phyloP scores from a whole-genome alignment of 257 asterid species.

The Nicotiana obtusifolia region DNA sequence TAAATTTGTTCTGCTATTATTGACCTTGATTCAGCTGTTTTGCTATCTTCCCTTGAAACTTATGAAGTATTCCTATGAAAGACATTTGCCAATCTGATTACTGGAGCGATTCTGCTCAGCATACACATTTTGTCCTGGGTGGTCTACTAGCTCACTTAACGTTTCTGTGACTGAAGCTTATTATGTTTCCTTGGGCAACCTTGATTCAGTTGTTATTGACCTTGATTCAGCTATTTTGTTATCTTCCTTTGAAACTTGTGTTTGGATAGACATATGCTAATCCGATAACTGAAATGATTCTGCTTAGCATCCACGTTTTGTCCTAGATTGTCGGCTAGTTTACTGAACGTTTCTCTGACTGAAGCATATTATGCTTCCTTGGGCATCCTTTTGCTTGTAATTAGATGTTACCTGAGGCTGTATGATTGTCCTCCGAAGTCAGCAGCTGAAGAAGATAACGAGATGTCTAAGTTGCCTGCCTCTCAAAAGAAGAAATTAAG shows the following conservation, averaged over 20 bases:
- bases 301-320: neutral
- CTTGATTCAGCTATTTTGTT: too few relatives aligned
- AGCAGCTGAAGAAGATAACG: constrained; percentile 79
- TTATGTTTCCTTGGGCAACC: constrained; percentile 10
- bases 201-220: neutral
- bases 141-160: neutral
- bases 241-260: too few relatives aligned
- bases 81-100: neutral
- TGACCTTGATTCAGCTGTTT: neutral
- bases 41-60: neutral
- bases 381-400: constrained; percentile 5
- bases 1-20: neutral
- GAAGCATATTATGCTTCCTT: constrained; percentile 1
- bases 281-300: neutral
- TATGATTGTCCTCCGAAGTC: constrained; percentile 86
- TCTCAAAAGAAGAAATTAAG: constrained; percentile 92
- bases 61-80: neutral
- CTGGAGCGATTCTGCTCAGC: neutral
- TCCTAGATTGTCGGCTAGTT: neutral
- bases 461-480: constrained; percentile 71
- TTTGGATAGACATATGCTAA: neutral
- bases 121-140: neutral
- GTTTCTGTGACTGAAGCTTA: neutral
- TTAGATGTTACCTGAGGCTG: constrained; percentile 91
- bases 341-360: neutral